These are phyloP conservation scores for Phytopythium aichiense DNA, from an alignment of 352 stramenopile genomes.

Conservation along the genomic window DNA sequence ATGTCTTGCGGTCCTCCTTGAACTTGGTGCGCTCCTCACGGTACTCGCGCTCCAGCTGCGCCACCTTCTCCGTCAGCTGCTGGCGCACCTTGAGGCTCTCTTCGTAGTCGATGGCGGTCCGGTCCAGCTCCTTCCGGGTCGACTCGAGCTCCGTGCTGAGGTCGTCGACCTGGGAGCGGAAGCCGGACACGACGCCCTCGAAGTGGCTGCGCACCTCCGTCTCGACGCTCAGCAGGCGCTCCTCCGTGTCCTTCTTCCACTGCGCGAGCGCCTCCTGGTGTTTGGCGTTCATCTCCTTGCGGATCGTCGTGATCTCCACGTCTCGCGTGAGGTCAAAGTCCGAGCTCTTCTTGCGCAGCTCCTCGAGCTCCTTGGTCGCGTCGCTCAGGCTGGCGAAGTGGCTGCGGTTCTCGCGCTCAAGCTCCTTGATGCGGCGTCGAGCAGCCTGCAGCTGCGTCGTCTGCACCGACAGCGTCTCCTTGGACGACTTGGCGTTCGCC, in stretches of 20 bases:
- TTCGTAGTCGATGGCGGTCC: conserved; percentile 77
- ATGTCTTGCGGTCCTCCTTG: conserved; percentile 73
- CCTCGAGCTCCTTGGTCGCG: conserved; percentile 56
- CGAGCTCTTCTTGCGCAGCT: conserved; percentile 66
- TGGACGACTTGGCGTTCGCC: conserved; percentile 59
- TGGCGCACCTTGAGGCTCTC: conserved; percentile 72
- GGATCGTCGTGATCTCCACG: conserved; percentile 57
- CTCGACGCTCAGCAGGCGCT: conserved; percentile 63
- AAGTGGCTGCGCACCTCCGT: conserved; percentile 74
- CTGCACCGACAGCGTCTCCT: conserved; percentile 67
- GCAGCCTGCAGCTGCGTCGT: conserved; percentile 62
- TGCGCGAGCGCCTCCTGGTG: conserved; percentile 65
- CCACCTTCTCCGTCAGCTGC: conserved; percentile 76
- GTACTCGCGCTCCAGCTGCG: conserved; percentile 72
- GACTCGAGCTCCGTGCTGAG: conserved; percentile 52
- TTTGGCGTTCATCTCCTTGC: conserved; percentile 77
- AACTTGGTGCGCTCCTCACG: conserved; percentile 69
- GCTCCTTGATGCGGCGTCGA: conserved; percentile 62
- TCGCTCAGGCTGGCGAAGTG: conserved; percentile 46
- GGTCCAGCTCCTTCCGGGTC: conserved; percentile 72
- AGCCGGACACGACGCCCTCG: conserved; percentile 42
- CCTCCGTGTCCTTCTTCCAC: conserved; percentile 79
- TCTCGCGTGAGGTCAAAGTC: conserved; percentile 74
- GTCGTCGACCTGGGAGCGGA: conserved; percentile 65
- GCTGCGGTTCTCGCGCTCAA: conserved; percentile 64